These are phyloP conservation scores for Lachnellula hyalina DNA, from an alignment of 2,329 filamentous ascomycete species.

Conservation along the genomic window DNA sequence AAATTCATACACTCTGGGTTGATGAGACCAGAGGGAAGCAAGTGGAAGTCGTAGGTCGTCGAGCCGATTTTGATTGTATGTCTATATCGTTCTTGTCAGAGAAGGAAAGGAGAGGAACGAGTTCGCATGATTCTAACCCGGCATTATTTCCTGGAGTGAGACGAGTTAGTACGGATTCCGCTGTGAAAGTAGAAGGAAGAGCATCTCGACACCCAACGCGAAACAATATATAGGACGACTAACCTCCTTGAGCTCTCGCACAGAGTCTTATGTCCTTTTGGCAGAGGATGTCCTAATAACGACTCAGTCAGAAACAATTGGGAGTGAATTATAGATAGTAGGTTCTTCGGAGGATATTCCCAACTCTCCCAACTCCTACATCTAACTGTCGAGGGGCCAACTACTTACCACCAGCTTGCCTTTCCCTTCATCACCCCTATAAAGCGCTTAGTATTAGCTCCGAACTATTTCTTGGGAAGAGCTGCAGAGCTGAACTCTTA, in stretches of 20 bases:
- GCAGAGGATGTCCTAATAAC: too few relatives aligned
- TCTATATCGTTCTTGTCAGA: constrained; percentile 33
- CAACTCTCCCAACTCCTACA: constrained; percentile 25
- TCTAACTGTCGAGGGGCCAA: constrained; percentile 19
- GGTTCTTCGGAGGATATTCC: constrained; percentile 34
- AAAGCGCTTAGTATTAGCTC: too few relatives aligned
- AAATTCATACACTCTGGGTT: constrained; percentile 67
- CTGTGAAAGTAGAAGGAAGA: neutral
- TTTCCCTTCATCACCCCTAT: constrained; percentile 35
- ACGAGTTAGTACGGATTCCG: neutral
- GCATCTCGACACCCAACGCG: too few relatives aligned
- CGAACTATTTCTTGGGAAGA: too few relatives aligned
- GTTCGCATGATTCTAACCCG: constrained; percentile 31
- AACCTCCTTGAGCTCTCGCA: too few relatives aligned
- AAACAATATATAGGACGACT: too few relatives aligned
- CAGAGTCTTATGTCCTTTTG: too few relatives aligned
- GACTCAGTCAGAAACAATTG: too few relatives aligned
- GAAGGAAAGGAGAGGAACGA: constrained; percentile 5
- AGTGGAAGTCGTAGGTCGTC: constrained; percentile 43
- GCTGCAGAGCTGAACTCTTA: too few relatives aligned
- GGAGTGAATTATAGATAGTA: neutral
- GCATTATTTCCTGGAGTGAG: constrained; percentile 46
- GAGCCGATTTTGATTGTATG: constrained; percentile 38
- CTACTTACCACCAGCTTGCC: constrained; percentile 55
- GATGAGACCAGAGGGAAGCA: constrained; percentile 65